These are phyloP conservation scores for Russula foetens DNA, from an alignment of 768 basidiomycete species.

Conservation along the genomic window DNA sequence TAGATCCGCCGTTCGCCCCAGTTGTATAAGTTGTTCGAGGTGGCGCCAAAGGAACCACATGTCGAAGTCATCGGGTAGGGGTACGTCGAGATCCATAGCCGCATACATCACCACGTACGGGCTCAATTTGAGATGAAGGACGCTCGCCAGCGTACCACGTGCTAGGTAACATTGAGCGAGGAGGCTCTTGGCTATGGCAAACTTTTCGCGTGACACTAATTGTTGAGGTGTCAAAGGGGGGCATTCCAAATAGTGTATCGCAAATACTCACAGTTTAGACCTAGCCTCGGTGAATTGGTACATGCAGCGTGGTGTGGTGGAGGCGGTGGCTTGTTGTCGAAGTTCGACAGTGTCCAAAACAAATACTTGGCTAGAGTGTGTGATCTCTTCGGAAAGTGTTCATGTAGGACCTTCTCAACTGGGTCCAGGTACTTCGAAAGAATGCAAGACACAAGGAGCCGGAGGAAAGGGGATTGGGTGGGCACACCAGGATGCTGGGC, in stretches of 20 bases:
- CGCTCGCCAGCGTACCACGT: not conserved
- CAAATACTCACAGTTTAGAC: conserved; percentile 9
- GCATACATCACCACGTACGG: conserved; percentile 17
- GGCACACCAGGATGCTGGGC: not conserved
- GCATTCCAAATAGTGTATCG: not conserved
- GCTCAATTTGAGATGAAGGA: conserved; percentile 13
- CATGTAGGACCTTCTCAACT: conserved; percentile 2
- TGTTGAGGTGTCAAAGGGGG: not conserved
- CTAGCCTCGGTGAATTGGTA: conserved; percentile 5
- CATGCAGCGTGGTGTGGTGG: conserved; percentile 6
- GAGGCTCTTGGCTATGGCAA: conserved; percentile 8
- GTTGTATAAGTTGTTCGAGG: conserved; percentile 13
- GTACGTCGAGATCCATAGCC: conserved; percentile 17
- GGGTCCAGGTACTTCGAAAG: conserved; percentile 1
- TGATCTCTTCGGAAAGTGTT: conserved; percentile 8
- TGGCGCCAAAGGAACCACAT: conserved; percentile 16
- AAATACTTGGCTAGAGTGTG: conserved; percentile 10
- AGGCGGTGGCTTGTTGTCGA: not conserved
- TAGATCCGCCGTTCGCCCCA: conserved; percentile 8
- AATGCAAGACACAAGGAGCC: conserved; percentile 5
- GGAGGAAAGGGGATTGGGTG: not conserved
- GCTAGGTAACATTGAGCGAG: not conserved
- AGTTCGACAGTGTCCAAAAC: not conserved
- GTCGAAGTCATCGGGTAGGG: conserved; percentile 13
- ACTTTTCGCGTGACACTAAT: conserved; percentile 8